Evolutionary conservation across 2,329 filamentous ascomycete species (phyloP).

Genomic region (Lachnellula suecica): DNA sequence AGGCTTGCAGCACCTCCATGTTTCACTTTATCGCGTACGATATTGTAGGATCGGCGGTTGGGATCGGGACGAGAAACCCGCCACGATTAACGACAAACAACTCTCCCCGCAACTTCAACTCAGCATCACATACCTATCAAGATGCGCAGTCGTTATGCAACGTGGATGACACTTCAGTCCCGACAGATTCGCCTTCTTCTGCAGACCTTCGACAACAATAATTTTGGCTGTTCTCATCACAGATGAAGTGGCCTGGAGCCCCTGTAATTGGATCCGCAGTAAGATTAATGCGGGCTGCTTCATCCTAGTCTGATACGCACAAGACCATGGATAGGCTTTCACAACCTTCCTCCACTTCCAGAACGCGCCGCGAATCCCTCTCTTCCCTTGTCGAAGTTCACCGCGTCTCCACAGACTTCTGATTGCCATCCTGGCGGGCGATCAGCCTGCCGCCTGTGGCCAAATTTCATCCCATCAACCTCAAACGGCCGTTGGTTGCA

Average conservation of each 20-base stretch:
- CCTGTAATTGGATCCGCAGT: constrained; percentile 18
- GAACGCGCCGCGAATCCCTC: constrained; percentile 12
- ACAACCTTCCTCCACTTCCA: constrained; percentile 17
- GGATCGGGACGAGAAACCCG: neutral
- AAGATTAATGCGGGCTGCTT: constrained; percentile 24
- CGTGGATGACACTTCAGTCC: neutral
- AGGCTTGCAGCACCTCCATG: constrained; percentile 1
- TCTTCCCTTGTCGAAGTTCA: constrained; percentile 3
- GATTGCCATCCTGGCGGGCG: constrained; percentile 37
- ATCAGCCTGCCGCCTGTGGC: constrained; percentile 40
- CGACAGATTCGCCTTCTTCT: neutral
- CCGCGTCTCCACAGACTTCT: constrained; percentile 21
- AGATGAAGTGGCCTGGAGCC: constrained; percentile 13
- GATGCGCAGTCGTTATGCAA: neutral
- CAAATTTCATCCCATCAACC: constrained; percentile 46
- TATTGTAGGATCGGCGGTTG: constrained; percentile 7
- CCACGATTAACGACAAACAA: neutral
- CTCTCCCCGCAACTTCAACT: neutral
- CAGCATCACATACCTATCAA: neutral
- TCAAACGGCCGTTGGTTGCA: constrained; percentile 43
- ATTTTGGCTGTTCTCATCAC: constrained; percentile 18
- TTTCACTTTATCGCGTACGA: constrained; percentile 13
- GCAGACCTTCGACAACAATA: constrained; percentile 4
- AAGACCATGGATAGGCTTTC: constrained; percentile 2
- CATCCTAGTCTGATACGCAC: constrained; percentile 16